Base-by-base conservation (phyloP, 148 eudicot species). In the Gaultheria prostrata region DNA sequence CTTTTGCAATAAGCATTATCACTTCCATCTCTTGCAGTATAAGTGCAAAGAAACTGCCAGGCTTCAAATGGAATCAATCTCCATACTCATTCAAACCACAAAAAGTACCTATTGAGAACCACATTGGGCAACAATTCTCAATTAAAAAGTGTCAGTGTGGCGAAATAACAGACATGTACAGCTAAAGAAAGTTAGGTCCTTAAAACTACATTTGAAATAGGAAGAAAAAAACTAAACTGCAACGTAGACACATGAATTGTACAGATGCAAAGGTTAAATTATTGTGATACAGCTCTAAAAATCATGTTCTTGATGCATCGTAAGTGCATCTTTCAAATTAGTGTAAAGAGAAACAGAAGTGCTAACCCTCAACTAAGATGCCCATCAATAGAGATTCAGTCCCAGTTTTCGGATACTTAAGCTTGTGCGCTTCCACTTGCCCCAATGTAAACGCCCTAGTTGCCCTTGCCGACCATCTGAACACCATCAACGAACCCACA, bases 391-490 rank as follows among this genome's bases (percentile, higher is more conserved):
- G 91, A 79, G 93, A 87, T 88, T 94, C 99, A 24, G 97, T 92
- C 83, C 99, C 99, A 15, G 94, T 93, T 70, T 89, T 89, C 1
- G 94, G 90, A 85, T 92, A 94, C 82, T 92, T 92, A 82, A 96
- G 93, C 89, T 96, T 96, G 83, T 93, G 87, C 10, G 98, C 95
- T 88, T 96, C 97, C 85, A 94, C 80, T 84, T 94, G 94, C 49
- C 79, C 98, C 98, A 96, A 87, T 8, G 93, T 86, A 87, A 90
- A 93, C 4, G 98, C 77, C 90, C 88, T 94, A 84, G 93, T 91
- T 13, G 91, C 91, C 89, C 99, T 93, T 26, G 97, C 89, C 1
- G 99, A 96, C 98, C 98, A 96, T 91, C 98, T 96, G 85, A 69
- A 84, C 49, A 57, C 81, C 70, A 79, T 21, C 48, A 35, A 45